phyloP scores from a whole-genome alignment of 148 eudicot species.

The Pouteria glomerata region DNA sequence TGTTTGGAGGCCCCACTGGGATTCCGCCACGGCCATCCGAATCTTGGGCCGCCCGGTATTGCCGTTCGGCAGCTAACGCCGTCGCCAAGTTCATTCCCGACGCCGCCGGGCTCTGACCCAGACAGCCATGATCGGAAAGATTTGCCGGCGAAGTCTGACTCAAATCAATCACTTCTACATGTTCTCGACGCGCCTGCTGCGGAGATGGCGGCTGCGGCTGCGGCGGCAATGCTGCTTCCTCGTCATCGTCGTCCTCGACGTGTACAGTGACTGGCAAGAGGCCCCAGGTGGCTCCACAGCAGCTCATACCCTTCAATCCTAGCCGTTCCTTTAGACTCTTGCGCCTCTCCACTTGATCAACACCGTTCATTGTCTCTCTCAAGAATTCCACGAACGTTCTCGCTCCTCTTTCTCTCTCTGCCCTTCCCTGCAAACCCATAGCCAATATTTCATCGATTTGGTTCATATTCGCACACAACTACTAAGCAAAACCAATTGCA shows the following conservation, averaged over 20 bases:
- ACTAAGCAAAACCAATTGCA: neutral
- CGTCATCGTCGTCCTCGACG: constrained; percentile 18
- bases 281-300: constrained; percentile 61
- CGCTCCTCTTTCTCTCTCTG: constrained; percentile 22
- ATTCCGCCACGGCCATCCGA: constrained; percentile 8
- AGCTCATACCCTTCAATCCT: constrained; percentile 45
- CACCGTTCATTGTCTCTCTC: constrained; percentile 59
- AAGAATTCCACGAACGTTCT: constrained; percentile 54
- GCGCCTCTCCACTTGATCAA: constrained; percentile 39
- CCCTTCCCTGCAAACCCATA: constrained; percentile 27
- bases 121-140: constrained; percentile 16
- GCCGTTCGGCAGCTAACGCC: constrained; percentile 73
- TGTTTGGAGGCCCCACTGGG: constrained; percentile 5
- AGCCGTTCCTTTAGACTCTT: constrained; percentile 53
- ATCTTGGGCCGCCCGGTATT: constrained; percentile 31
- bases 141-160: neutral
- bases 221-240: no score
- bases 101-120: constrained; percentile 10
- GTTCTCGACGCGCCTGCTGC: neutral
- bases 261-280: constrained; percentile 16
- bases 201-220: no score
- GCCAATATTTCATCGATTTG: constrained; percentile 31
- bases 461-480: constrained; percentile 17
- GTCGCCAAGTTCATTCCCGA: constrained; percentile 57
- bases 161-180: neutral